phyloP scores from a whole-genome alignment of 768 basidiomycete genomes.

The Calocybe cyanea region DNA sequence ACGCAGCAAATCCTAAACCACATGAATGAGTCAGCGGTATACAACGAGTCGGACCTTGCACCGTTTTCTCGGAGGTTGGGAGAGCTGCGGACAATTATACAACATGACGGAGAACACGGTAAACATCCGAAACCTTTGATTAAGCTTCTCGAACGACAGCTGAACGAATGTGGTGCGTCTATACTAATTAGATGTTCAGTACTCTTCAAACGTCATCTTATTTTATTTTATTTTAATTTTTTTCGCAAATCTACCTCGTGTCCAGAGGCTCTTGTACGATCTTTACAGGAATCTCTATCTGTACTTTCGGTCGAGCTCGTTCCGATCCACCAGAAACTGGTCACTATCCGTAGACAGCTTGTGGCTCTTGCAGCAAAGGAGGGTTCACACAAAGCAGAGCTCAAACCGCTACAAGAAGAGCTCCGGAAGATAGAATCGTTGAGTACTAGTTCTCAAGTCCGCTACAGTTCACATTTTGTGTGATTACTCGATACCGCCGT shows the following conservation, averaged over 20 bases:
- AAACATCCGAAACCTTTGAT: conserved; percentile 87
- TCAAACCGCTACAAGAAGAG: conserved; percentile 89
- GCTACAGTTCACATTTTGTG: conserved; percentile 21
- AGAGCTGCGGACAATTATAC: conserved; percentile 83
- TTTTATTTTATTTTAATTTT: not conserved
- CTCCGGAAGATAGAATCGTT: conserved; percentile 95
- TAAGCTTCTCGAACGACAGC: conserved; percentile 83
- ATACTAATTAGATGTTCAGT: not conserved
- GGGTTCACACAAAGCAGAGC: conserved; percentile 78
- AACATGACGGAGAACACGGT: conserved; percentile 72
- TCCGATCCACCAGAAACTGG: conserved; percentile 85
- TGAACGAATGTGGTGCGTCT: conserved; percentile 87
- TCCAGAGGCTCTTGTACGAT: conserved; percentile 69
- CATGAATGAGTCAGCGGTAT: conserved; percentile 94
- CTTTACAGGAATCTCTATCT: conserved; percentile 80
- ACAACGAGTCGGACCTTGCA: conserved; percentile 85
- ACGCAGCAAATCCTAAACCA: conserved; percentile 88
- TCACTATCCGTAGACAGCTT: conserved; percentile 84
- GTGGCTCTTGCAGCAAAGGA: conserved; percentile 86
- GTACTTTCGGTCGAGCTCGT: conserved; percentile 88
- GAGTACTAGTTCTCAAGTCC: conserved; percentile 47
- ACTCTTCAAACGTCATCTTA: too few relatives aligned
- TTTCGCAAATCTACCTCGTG: not conserved
- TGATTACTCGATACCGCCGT: conserved; percentile 11
- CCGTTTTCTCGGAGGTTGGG: conserved; percentile 82